These are phyloP conservation scores for Penicillium sp. DNA, from an alignment of 2,329 filamentous ascomycete species.

Conservation along the genomic window DNA sequence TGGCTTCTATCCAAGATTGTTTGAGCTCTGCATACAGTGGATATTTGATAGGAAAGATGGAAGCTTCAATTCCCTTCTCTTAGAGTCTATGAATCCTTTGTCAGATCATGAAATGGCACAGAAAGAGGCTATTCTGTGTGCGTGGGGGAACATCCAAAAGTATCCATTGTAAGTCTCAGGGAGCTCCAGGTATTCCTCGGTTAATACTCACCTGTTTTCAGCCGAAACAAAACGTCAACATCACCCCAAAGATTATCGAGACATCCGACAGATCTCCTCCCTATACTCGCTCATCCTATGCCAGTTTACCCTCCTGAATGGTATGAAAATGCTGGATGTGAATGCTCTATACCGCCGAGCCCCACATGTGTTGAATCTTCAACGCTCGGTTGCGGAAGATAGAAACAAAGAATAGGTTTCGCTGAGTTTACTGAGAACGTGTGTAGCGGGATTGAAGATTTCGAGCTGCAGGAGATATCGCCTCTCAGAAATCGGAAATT, in stretches of 20 bases:
- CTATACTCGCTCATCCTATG: neutral
- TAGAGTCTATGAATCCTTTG: neutral
- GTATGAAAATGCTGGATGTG: neutral
- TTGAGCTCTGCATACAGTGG: conserved; percentile 21
- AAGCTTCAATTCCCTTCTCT: conserved; percentile 5
- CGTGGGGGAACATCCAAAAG: conserved; percentile 7
- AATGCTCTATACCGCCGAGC: neutral
- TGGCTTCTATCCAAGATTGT: conserved; percentile 24
- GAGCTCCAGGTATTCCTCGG: neutral
- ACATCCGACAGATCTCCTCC: neutral
- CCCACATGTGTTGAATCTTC: neutral
- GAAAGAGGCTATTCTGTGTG: conserved; percentile 5
- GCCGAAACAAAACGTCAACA: neutral
- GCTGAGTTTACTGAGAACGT: too few relatives aligned
- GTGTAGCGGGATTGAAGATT: too few relatives aligned
- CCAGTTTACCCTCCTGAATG: neutral
- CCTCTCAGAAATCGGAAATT: too few relatives aligned
- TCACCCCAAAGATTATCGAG: neutral
- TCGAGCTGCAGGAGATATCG: too few relatives aligned
- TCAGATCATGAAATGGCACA: conserved; percentile 3
- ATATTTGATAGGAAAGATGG: conserved; percentile 8
- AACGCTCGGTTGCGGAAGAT: neutral
- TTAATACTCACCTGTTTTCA: neutral
- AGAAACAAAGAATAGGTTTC: neutral
- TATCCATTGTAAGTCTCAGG: conserved; percentile 7